phyloP scores from a whole-genome alignment of 2,329 filamentous ascomycete species.

The Phaeosphaeria sp. region DNA sequence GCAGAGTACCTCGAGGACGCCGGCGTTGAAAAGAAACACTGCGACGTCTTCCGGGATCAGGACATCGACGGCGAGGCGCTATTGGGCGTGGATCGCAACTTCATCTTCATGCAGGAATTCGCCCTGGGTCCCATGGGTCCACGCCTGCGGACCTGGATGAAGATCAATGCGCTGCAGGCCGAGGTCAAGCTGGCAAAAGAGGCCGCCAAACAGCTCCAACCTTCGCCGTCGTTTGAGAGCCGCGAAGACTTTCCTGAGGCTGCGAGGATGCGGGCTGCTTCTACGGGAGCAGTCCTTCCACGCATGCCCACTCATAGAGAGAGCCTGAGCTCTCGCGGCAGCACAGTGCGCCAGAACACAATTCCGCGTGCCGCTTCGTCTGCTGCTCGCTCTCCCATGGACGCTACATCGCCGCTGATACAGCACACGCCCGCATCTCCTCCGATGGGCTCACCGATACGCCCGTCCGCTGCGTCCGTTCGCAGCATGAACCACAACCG shows the following conservation, averaged over 20 bases:
- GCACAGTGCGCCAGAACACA: constrained; percentile 29
- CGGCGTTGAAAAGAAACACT: constrained; percentile 88
- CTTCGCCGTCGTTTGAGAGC: constrained; percentile 41
- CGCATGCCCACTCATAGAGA: constrained; percentile 48
- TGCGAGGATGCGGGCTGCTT: constrained; percentile 55
- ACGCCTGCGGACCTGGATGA: constrained; percentile 93
- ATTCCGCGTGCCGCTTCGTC: constrained; percentile 42
- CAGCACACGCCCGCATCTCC: constrained; percentile 52
- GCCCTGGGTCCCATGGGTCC: constrained; percentile 90
- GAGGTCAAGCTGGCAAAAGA: constrained; percentile 70
- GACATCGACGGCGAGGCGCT: constrained; percentile 95
- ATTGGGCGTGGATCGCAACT: constrained; percentile 92
- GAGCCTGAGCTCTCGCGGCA: constrained; percentile 34
- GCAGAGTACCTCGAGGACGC: constrained; percentile 86
- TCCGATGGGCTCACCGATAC: constrained; percentile 50
- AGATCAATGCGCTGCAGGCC: constrained; percentile 89
- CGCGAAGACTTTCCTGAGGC: constrained; percentile 44
- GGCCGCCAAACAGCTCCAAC: constrained; percentile 41
- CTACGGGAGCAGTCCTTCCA: constrained; percentile 48
- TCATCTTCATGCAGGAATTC: constrained; percentile 93
- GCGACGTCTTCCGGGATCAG: constrained; percentile 92
- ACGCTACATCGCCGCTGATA: constrained; percentile 52
- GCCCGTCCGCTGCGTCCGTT: constrained; percentile 81
- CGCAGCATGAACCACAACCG: constrained; percentile 83
- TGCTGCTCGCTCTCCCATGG: constrained; percentile 40